These are phyloP conservation scores for Diutina sp. DNA, from an alignment of 1,139 yeast species.

Conservation along the genomic window DNA sequence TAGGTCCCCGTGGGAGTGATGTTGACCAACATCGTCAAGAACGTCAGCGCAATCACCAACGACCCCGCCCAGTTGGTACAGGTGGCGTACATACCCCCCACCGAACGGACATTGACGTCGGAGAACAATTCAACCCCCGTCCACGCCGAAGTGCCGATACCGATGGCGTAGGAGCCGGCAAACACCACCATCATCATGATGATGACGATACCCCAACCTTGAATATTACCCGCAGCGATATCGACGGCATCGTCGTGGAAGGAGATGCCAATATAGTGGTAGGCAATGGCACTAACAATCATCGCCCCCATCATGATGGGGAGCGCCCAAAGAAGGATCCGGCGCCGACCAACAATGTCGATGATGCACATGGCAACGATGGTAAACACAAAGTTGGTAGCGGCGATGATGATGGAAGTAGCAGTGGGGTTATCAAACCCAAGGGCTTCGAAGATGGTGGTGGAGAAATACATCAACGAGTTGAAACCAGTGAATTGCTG, in stretches of 20 bases:
- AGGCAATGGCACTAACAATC: slow-evolving; percentile 72
- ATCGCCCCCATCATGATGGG: slow-evolving; percentile 76
- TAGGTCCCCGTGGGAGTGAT: slow-evolving; percentile 95
- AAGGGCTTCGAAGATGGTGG: slow-evolving; percentile 78
- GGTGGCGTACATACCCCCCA: slow-evolving; percentile 87
- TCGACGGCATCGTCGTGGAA: slow-evolving; percentile 37
- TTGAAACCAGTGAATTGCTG: slow-evolving; percentile 95
- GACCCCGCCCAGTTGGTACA: slow-evolving; percentile 96
- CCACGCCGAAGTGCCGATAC: slow-evolving; percentile 97
- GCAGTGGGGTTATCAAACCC: slow-evolving; percentile 84
- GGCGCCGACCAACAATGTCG: slow-evolving; percentile 78
- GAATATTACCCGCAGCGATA: slow-evolving; percentile 31
- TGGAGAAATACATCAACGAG: slow-evolving; percentile 86
- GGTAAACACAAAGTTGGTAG: slow-evolving; percentile 82
- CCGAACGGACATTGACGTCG: slow-evolving; percentile 75
- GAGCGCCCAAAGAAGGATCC: slow-evolving; percentile 57
- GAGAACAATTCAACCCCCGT: slow-evolving; percentile 93
- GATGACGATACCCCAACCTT: slow-evolving; percentile 80
- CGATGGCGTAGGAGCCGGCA: slow-evolving; percentile 85
- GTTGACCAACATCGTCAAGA: slow-evolving; percentile 83
- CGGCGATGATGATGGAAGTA: slow-evolving; percentile 86
- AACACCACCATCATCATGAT: slow-evolving; percentile 75
- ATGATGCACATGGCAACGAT: slow-evolving; percentile 70
- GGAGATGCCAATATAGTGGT: slow-evolving; percentile 61
- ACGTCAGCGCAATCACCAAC: slow-evolving; percentile 78